Base-by-base conservation (phyloP, 495 filamentous ascomycete species). In the Penicillium paradoxum region DNA sequence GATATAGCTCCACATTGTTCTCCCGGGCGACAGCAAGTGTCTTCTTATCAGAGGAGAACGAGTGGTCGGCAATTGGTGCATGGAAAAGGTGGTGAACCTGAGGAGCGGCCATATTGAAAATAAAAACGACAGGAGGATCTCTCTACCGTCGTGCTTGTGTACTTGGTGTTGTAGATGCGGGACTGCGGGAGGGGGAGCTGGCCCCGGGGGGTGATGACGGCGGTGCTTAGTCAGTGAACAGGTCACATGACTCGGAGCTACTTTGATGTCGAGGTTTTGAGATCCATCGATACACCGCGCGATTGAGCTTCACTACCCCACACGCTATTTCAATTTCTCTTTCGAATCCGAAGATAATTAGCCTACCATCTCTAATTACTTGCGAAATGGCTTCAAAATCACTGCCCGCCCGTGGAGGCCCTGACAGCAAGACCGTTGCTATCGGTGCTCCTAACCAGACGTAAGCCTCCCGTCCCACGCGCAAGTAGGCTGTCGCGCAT, bases 41-140 rank as follows among this genome's bases (percentile, higher is more conserved):
- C 66, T 85, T 76, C 65, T 84, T 86, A 72, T 98, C 93, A 34
- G 90, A 84, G 48, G 90, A 96, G 80, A 97, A 98, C 19, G 93
- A 96, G 73, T 98, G 93, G 74, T 98, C 93, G 36, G 91, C 88
- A 63, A 98, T 96, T 57, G 92, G 90, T 55, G 87, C 83, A 72
- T 98, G 90, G 74, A 97, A 97, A 49, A 98, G 88, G 65, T 97
- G 93, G 71, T 98, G 89, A 45, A 92, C 87, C 74, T 97, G 89
- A 51, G 92, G 88, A 53, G 84, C 60, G 40, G 87, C 78, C 92
- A 97, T 97, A 60, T 42, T 77, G 41, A 55, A 25, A 15, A 34
- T 36, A 4, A 43, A n/a, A 52, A 64, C 70, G 89, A 89, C 92
- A 97, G 93, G 93, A 98, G 92, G 83, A 88, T 82, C 91, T 96